Base-by-base conservation (phyloP, 2,329 filamentous ascomycete genomes). In the Sclerotinia minor region DNA sequence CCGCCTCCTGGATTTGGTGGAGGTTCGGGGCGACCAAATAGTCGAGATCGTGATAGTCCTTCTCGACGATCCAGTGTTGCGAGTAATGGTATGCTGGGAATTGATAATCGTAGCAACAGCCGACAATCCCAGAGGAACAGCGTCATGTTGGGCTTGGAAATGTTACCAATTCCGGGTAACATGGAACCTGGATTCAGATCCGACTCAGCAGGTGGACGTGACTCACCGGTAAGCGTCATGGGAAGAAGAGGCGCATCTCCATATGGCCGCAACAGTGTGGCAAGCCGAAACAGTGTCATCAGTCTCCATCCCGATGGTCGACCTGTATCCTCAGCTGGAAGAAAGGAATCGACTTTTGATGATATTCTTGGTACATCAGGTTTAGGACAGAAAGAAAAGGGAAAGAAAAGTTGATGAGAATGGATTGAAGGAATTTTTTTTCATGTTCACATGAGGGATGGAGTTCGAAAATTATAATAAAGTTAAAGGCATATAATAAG, bases 291-390 rank as follows among this genome's bases (percentile, higher is more conserved):
- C 3, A 63, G 59, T 2, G 24, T 38, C 6, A 38, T 5, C 45
- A 29, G 58, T 50, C 19, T 64, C 32, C 35, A 60, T 38, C 15
- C 32, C 1, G 59, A 63, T 38, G 45, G 32, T 50, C 59, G 57
- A 29, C 59, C 67, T 1, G 35, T 21, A 50, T 60, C 52, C 47
- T 64, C 54, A 13, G 57, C 64, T 11, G 61, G 59, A 26, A 69
- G 55, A 35, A 65, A 54, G 26, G 72, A 69, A 29, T 69, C 65
- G 13, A 84, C 82, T 0, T 84, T 84, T 73, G 82, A 84, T 70
- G 82, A 84, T 60, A 84, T 84, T 47, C 75, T 84, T 78, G 79
- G 11, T 76, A 75, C 41, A 69, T 73, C n/a, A 68, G 73, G 47
- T 80, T 80, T 77, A 81, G 80, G 74, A 81, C 32, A 55, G 44